Evolutionary conservation across 2,329 filamentous ascomycete species (phyloP).

Genomic region (Periconia sp.): DNA sequence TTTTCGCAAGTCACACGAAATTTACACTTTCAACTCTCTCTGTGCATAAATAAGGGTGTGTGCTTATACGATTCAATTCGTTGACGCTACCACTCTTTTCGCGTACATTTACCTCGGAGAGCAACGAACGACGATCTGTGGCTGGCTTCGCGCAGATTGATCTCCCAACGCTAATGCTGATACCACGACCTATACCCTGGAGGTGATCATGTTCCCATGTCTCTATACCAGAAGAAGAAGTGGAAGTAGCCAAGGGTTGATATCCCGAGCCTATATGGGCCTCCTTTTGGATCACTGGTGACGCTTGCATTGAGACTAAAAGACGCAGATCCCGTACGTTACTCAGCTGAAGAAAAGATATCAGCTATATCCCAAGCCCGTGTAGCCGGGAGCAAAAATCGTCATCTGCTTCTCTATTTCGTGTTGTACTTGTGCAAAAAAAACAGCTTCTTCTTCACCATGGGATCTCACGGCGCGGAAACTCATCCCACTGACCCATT

Average conservation of each 20-base stretch:
- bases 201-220: background rate
- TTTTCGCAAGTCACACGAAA: too few species aligned
- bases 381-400: too few species aligned
- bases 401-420: slow-evolving; percentile 8
- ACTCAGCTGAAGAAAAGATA: background rate
- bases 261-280: background rate
- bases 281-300: background rate
- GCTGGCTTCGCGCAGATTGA: background rate
- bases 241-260: background rate
- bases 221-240: background rate
- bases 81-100: background rate
- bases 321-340: background rate
- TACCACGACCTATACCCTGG: background rate
- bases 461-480: background rate
- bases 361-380: background rate
- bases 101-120: background rate
- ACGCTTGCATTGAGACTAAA: background rate
- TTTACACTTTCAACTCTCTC: too few species aligned
- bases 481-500: slow-evolving; percentile 3
- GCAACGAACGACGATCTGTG: background rate
- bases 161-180: background rate
- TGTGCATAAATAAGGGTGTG: too few species aligned
- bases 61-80: background rate
- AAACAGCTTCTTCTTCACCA: background rate
- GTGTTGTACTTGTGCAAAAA: background rate